A percentile compares a stretch with the other conserved stretches of the same genome.
These are phyloP conservation scores for Hygrophorus pudorinus DNA, from an alignment of 768 basidiomycete genomes.

Conservation along the genomic window DNA sequence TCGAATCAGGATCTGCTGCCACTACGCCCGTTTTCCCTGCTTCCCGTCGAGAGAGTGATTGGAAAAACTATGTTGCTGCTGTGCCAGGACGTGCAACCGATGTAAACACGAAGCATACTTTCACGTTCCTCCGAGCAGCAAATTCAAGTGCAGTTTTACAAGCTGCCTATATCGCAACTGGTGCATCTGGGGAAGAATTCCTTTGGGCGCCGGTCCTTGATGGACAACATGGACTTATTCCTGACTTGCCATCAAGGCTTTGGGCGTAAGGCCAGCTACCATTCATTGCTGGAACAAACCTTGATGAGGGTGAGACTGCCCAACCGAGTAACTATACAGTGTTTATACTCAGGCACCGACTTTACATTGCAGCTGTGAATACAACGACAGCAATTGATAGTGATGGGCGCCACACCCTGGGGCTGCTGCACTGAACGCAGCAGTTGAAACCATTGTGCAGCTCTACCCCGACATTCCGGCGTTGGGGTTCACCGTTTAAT, in stretches of 20 bases:
- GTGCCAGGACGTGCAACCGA: conserved; percentile 20
- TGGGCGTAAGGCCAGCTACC: conserved; percentile 27
- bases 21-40: too few species aligned
- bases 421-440: conserved; percentile 12
- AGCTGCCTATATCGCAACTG: conserved; percentile 16
- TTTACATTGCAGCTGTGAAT: conserved; percentile 17
- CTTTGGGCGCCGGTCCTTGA: conserved; percentile 31
- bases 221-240: conserved; percentile 22
- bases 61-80: conserved; percentile 6
- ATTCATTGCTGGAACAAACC: conserved; percentile 34
- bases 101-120: conserved; percentile 18
- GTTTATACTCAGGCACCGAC: too few species aligned
- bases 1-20: too few species aligned
- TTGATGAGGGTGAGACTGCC: conserved; percentile 30
- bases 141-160: conserved; percentile 19
- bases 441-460: conserved; percentile 19
- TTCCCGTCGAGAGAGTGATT: too few species aligned
- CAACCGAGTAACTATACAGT: too few species aligned
- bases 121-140: conserved; percentile 20
- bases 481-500: conserved; percentile 33
- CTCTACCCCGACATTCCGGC: conserved; percentile 34
- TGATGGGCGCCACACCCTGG: conserved; percentile 20
- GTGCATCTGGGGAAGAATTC: conserved; percentile 17
- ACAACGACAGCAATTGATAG: conserved; percentile 20
- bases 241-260: conserved; percentile 28